Base-by-base conservation (phyloP, 225 moss, liverwort and hornwort species). In the Polytrichum formosum region DNA sequence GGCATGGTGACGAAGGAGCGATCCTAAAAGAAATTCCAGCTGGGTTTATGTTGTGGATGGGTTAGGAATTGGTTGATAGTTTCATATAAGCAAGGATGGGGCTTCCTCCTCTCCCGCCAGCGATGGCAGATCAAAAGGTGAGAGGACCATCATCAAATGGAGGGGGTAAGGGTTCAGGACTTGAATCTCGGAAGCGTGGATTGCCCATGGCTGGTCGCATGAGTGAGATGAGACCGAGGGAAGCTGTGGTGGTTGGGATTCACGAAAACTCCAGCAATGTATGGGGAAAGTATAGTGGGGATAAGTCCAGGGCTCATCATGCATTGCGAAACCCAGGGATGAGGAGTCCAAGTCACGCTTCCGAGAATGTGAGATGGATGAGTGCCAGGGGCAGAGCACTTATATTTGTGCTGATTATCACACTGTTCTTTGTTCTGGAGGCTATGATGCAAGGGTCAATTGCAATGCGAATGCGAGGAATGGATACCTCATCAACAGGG, bases 371-470 rank as follows among this genome's bases (percentile, higher is more conserved):
- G 9, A 28, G 56, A 23, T 54, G 68, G 68, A 68, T 55, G 27
- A 72, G 37, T 63, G 53, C 46, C 16, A 72, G 18, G 53, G 54
- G 63, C 63, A 72, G 61, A 64, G 63, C 64, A 46, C 10, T 72
- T 5, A 35, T 72, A 46, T 64, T 72, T 53, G 35, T 72, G 6
- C 0, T 64, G 8, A 63, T 72, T 55, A 54, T 64, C 18, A 53
- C 28, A n/a, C 26, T 25, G 13, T 64, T 63, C 26, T 28, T 72
- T 8, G 64, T 29, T 53, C 26, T 64, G 2, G 35, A 72, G 72
- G 64, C 72, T 17, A 27, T 64, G 13, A 72, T 72, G 64, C 70
- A 71, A 71, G 61, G 61, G n/a, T 71, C 70, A 60, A 37, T 71
- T 6, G 20, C 37, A 23, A 61, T 71, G 70, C 61, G 60, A 13